Evolutionary conservation across 306 rosid genomes (phyloP).

Genomic region (Psophocarpus tetragonolobus): DNA sequence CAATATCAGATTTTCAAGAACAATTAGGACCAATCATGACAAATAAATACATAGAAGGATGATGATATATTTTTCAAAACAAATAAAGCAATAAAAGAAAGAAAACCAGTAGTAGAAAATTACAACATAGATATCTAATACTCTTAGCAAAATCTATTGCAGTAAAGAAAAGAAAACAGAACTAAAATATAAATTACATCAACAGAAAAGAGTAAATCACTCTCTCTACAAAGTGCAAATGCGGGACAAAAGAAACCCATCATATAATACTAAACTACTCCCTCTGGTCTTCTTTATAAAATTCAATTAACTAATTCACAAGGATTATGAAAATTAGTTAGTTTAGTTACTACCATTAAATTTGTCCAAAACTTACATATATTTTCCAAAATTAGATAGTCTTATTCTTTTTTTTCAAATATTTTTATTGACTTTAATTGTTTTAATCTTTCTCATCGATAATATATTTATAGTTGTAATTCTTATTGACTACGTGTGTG

Average conservation of each 20-base stretch:
- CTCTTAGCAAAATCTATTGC: neutral
- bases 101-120: neutral
- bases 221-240: neutral
- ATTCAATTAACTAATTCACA: neutral
- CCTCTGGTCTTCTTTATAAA: neutral
- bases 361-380: neutral
- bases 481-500: neutral
- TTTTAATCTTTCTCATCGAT: neutral
- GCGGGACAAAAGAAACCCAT: conserved; percentile 13
- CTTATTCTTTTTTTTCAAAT: neutral
- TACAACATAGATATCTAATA: neutral
- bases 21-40: neutral
- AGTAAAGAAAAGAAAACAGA: conserved; percentile 9
- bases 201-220: neutral
- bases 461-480: neutral
- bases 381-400: neutral
- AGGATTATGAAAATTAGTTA: neutral
- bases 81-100: conserved; percentile 12
- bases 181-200: neutral
- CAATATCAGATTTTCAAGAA: neutral
- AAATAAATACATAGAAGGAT: neutral
- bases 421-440: neutral
- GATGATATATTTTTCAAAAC: neutral
- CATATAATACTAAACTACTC: neutral
- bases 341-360: neutral